Evolutionary conservation across 345 rosid species (phyloP).

Genomic region (Cardiospermum halicacabum): DNA sequence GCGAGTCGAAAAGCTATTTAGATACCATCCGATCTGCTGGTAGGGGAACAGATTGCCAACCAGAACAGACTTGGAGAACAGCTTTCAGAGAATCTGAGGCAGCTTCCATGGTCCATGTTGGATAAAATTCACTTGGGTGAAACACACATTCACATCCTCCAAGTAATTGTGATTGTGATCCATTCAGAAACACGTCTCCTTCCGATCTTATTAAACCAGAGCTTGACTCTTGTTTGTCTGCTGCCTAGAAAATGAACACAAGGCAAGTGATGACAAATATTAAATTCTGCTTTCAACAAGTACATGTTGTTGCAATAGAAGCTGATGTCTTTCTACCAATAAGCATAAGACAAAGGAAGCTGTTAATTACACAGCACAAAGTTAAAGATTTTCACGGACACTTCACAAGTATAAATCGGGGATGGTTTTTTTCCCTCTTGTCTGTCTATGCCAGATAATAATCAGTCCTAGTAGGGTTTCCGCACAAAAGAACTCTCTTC

Average conservation of each 20-base stretch:
- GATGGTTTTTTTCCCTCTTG: background rate
- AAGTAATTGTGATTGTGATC: slow-evolving; percentile 44
- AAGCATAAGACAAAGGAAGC: background rate
- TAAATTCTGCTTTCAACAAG: background rate
- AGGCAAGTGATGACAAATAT: background rate
- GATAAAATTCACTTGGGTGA: slow-evolving; percentile 54
- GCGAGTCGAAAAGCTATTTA: slow-evolving; percentile 4
- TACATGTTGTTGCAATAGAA: background rate
- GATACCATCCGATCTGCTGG: slow-evolving; percentile 28
- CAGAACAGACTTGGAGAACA: slow-evolving; percentile 46
- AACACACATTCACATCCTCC: slow-evolving; percentile 41
- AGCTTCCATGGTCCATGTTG: slow-evolving; percentile 53
- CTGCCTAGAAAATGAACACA: slow-evolving; percentile 37
- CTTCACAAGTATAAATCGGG: background rate
- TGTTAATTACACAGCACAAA: background rate
- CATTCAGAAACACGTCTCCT: slow-evolving; percentile 54
- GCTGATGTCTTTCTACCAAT: background rate
- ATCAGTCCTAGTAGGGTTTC: background rate
- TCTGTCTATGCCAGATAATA: background rate
- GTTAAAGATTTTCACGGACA: background rate
- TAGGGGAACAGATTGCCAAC: slow-evolving; percentile 58
- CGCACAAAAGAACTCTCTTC: background rate
- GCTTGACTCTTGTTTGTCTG: slow-evolving; percentile 45
- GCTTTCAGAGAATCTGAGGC: slow-evolving; percentile 53
- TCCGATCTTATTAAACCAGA: slow-evolving; percentile 59